Evolutionary conservation across 371 early-diverging fungal species (phyloP).

Genomic region (Mucor irregularis): DNA sequence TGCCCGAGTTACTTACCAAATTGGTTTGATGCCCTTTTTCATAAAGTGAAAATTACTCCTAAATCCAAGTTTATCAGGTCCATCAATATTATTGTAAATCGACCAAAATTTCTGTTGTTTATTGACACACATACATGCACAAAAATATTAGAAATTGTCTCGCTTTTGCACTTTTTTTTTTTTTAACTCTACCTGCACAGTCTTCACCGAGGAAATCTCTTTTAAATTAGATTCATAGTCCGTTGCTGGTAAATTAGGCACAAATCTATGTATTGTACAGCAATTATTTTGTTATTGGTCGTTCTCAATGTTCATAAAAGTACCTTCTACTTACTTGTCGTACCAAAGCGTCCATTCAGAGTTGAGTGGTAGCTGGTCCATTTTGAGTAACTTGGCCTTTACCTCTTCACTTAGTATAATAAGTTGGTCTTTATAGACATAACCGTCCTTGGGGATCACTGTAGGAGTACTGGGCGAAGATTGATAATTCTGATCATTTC

Average conservation of each 20-base stretch:
- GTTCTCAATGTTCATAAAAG: neutral
- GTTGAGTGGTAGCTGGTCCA: conserved; percentile 46
- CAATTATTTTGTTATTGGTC: neutral
- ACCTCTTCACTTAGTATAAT: conserved; percentile 22
- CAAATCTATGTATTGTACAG: conserved; percentile 35
- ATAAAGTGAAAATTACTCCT: conserved; percentile 66
- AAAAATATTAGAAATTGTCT: neutral
- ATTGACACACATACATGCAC: neutral
- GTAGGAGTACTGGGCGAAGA: neutral
- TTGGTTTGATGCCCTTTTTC: conserved; percentile 70
- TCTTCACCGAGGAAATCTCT: conserved; percentile 56
- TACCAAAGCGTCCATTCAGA: conserved; percentile 69
- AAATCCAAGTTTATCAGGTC: conserved; percentile 49
- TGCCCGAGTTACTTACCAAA: conserved; percentile 50
- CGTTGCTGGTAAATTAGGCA: conserved; percentile 50
- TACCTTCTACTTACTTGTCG: conserved; percentile 59
- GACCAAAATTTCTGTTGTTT: conserved; percentile 51
- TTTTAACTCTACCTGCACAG: conserved; percentile 68
- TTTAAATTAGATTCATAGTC: conserved; percentile 64
- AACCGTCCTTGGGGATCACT: conserved; percentile 2
- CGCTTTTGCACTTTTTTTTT: too few species aligned
- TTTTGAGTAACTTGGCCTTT: conserved; percentile 29
- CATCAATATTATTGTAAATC: conserved; percentile 56
- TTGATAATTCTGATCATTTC: neutral
- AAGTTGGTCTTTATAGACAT: conserved; percentile 6